phyloP scores from a whole-genome alignment of 768 basidiomycete genomes.

The Mycena rebaudengoi region DNA sequence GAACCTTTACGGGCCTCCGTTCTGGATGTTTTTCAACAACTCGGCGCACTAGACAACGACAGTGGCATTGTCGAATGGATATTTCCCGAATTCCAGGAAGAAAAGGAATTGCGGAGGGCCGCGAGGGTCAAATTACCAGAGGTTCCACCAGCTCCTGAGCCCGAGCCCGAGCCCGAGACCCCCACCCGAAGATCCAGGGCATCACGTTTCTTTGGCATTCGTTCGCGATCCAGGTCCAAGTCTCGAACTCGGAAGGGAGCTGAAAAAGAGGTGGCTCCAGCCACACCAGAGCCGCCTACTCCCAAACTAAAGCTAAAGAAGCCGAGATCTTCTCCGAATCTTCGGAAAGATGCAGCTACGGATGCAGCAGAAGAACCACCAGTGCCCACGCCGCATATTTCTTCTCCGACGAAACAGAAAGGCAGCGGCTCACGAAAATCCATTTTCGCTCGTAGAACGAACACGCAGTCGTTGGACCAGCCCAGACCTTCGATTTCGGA shows the following conservation, averaged over 20 bases:
- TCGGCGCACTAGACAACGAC: constrained; percentile 27
- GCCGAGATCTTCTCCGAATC: constrained; percentile 22
- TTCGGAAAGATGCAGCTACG: constrained; percentile 15
- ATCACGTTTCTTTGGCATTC: constrained; percentile 17
- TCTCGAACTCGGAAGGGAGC: constrained; percentile 5
- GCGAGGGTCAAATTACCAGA: constrained; percentile 23
- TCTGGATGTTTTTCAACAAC: constrained; percentile 24
- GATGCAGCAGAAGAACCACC: neutral
- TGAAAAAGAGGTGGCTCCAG: constrained; percentile 10
- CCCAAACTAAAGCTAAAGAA: constrained; percentile 27
- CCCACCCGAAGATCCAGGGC: constrained; percentile 9
- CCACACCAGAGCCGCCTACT: neutral
- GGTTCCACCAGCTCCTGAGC: neutral
- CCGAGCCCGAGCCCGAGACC: constrained; percentile 18
- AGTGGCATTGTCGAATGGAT: constrained; percentile 27
- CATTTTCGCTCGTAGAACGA: constrained; percentile 17
- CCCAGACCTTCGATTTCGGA: constrained; percentile 25
- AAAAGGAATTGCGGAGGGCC: constrained; percentile 11
- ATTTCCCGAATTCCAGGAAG: constrained; percentile 22
- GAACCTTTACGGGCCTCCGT: constrained; percentile 28
- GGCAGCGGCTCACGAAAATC: constrained; percentile 5
- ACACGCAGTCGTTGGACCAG: constrained; percentile 3
- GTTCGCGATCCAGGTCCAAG: constrained; percentile 17
- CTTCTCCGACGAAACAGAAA: constrained; percentile 12
- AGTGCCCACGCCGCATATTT: neutral